Evolutionary conservation across 2,329 filamentous ascomycete species (phyloP).

Genomic region (Trematosphaeria pertusa): DNA sequence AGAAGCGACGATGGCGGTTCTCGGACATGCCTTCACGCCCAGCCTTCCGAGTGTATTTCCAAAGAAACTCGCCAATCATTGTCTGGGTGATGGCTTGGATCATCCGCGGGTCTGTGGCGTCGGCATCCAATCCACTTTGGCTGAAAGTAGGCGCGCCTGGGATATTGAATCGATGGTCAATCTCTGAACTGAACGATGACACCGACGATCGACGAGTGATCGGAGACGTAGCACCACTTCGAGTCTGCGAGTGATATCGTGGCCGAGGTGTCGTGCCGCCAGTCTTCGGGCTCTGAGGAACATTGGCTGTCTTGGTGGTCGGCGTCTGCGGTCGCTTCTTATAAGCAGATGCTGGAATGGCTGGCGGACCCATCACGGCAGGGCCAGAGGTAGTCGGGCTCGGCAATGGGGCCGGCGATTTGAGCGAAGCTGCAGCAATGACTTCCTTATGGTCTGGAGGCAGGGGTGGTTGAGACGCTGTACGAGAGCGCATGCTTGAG

Average conservation of each 20-base stretch:
- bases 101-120: conserved; percentile 89
- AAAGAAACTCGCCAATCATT: conserved; percentile 98
- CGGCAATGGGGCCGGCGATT: conserved; percentile 45
- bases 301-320: conserved; percentile 50
- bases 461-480: conserved; percentile 70
- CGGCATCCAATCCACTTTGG: conserved; percentile 67
- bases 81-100: conserved; percentile 99
- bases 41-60: conserved; percentile 97
- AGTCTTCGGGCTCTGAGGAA: conserved; percentile 52
- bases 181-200: conserved; percentile 92
- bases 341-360: conserved; percentile 78
- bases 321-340: conserved; percentile 54
- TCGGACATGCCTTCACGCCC: conserved; percentile 88
- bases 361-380: conserved; percentile 80
- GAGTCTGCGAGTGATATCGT: conserved; percentile 49
- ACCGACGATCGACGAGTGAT: conserved; percentile 80
- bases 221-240: conserved; percentile 57
- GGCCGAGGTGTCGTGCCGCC: conserved; percentile 65
- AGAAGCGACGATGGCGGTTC: conserved; percentile 91
- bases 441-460: conserved; percentile 82
- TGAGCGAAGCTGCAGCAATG: conserved; percentile 78
- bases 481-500: conserved; percentile 66
- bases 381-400: conserved; percentile 50
- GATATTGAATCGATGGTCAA: conserved; percentile 87
- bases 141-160: conserved; percentile 55